Percentiles rank a stretch among this genome's conserved stretches.
Conservation (phyloP, 805 yeast genomes). For the Teunomyces panamensis region DNA sequence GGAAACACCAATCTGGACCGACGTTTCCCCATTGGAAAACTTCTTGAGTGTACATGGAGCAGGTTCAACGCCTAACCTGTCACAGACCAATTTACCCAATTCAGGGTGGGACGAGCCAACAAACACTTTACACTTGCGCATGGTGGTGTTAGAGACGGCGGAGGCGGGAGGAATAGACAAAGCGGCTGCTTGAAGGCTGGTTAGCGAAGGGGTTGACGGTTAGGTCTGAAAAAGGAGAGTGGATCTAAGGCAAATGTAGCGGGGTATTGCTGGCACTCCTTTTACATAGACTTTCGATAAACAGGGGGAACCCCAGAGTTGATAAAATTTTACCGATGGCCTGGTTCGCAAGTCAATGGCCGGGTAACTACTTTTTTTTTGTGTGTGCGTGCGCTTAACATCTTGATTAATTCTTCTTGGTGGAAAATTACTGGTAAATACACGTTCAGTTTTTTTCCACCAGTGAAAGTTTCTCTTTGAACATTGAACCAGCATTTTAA, state of each 20-base stretch:
- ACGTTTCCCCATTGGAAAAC: slow-evolving; percentile 96
- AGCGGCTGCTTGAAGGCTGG: not conserved
- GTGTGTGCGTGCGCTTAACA: too few species aligned
- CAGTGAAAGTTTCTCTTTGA: too few species aligned
- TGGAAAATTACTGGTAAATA: too few species aligned
- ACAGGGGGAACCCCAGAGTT: slow-evolving; percentile 1
- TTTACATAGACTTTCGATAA: slow-evolving; percentile 2
- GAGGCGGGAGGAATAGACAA: not conserved
- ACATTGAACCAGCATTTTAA: too few species aligned
- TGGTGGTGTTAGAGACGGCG: slow-evolving; percentile 21
- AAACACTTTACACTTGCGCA: slow-evolving; percentile 97
- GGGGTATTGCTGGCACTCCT: slow-evolving; percentile 1
- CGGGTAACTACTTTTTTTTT: not conserved
- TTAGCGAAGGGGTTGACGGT: not conserved
- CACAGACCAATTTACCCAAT: slow-evolving; percentile 86
- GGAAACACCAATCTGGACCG: slow-evolving; percentile 90
- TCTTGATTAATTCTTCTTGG: too few species aligned
- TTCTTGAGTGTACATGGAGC: slow-evolving; percentile 90
- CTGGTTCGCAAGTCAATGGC: not conserved
- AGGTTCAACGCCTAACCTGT: slow-evolving; percentile 84
- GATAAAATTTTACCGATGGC: slow-evolving; percentile 2
- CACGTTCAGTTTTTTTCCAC: not conserved
- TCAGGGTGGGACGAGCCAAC: slow-evolving; percentile 97
- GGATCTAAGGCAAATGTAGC: not conserved
- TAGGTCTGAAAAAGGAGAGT: not conserved